A percentile compares a stretch with the other conserved stretches of the same genome.
These are phyloP conservation scores for Lantana camara DNA, from an alignment of 257 asterid species.

Conservation along the genomic window DNA sequence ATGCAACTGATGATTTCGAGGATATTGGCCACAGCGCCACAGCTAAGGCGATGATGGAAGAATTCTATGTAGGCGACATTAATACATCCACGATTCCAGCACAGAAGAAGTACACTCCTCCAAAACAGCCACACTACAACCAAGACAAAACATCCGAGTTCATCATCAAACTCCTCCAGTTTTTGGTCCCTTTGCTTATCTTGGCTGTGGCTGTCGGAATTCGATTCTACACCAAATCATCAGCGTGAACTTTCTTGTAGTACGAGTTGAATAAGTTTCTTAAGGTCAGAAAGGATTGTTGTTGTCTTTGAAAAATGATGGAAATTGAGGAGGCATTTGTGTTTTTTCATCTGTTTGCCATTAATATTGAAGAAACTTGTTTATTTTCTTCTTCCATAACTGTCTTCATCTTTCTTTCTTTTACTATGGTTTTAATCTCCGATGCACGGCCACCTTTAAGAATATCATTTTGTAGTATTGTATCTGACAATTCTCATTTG, in stretches of 20 bases:
- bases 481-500: too few relatives aligned
- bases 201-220: slow-evolving; percentile 72
- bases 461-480: too few relatives aligned
- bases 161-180: slow-evolving; percentile 75
- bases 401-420: slow-evolving; percentile 1
- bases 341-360: neutral
- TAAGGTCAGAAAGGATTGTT: slow-evolving; percentile 2
- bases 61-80: slow-evolving; percentile 62
- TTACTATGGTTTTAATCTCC: neutral
- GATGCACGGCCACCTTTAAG: too few relatives aligned
- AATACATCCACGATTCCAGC: slow-evolving; percentile 61
- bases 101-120: slow-evolving; percentile 65
- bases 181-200: slow-evolving; percentile 76
- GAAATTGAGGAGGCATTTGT: slow-evolving; percentile 18
- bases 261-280: slow-evolving; percentile 13
- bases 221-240: slow-evolving; percentile 73
- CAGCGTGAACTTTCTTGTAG: slow-evolving; percentile 39
- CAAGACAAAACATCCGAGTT: slow-evolving; percentile 86
- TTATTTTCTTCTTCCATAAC: neutral
- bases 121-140: slow-evolving; percentile 83
- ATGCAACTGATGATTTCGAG: slow-evolving; percentile 91
- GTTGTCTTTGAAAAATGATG: neutral
- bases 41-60: slow-evolving; percentile 73
- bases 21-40: slow-evolving; percentile 79
- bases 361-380: slow-evolving; percentile 23